Percentiles rank a stretch among this genome's conserved stretches.
Conservation (phyloP, 306 rosid species). For the Pueraria montana region DNA sequence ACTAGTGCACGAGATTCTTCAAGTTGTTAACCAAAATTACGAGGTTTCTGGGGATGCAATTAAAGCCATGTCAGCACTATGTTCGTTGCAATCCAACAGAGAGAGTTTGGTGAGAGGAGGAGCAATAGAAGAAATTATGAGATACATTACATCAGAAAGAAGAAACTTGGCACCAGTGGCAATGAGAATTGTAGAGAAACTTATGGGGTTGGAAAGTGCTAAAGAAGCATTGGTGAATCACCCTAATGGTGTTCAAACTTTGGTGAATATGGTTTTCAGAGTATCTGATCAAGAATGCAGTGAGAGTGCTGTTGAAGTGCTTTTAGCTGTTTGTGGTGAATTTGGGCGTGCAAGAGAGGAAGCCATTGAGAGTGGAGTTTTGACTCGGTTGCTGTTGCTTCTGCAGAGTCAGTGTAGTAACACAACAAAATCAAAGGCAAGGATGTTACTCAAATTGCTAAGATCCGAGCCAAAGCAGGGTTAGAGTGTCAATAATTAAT, state of each 20-base stretch:
- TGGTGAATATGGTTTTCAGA: conserved; percentile 76
- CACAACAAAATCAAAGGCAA: conserved; percentile 76
- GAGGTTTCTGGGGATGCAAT: conserved; percentile 70
- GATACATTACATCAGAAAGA: conserved; percentile 59
- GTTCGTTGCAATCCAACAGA: conserved; percentile 55
- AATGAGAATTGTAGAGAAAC: conserved; percentile 66
- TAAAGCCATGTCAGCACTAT: conserved; percentile 65
- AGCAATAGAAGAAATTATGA: conserved; percentile 60
- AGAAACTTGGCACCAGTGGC: conserved; percentile 55
- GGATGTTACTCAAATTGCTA: conserved; percentile 81
- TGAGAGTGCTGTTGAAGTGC: conserved; percentile 73
- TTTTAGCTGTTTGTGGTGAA: conserved; percentile 62
- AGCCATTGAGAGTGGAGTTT: conserved; percentile 71
- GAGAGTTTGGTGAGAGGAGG: conserved; percentile 67
- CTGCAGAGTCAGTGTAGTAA: conserved; percentile 77
- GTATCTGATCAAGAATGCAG: conserved; percentile 77
- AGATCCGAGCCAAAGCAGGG: conserved; percentile 60
- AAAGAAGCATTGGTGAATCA: conserved; percentile 61
- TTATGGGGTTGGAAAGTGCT: conserved; percentile 61
- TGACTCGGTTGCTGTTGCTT: conserved; percentile 77
- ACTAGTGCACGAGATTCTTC: conserved; percentile 59
- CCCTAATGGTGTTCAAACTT: conserved; percentile 55
- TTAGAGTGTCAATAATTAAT: conserved; percentile 12
- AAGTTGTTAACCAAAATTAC: conserved; percentile 38
- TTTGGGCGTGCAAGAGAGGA: conserved; percentile 66